These are phyloP conservation scores for Yarrowia sp. DNA, from an alignment of 805 yeast genomes.

Conservation along the genomic window DNA sequence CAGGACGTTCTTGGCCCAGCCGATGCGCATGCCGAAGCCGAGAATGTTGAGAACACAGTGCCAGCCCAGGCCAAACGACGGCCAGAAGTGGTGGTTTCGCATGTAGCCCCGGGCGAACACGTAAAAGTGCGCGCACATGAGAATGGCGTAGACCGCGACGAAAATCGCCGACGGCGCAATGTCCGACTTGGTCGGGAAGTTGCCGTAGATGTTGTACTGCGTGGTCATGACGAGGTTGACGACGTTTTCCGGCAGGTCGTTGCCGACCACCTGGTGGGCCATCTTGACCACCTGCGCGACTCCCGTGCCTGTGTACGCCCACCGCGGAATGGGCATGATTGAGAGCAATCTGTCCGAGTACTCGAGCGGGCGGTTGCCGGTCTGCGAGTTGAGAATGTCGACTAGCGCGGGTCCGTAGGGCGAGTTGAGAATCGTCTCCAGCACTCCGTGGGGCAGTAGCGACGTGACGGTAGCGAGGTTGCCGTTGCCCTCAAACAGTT, in stretches of 20 bases:
- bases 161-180: slow-evolving; percentile 61
- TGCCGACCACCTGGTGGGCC: slow-evolving; percentile 18
- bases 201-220: slow-evolving; percentile 52
- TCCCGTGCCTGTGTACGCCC: slow-evolving; percentile 23
- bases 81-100: slow-evolving; percentile 52
- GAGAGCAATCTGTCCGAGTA: slow-evolving; percentile 22
- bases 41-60: slow-evolving; percentile 54
- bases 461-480: slow-evolving; percentile 20
- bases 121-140: slow-evolving; percentile 47
- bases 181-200: slow-evolving; percentile 54
- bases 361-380: slow-evolving; percentile 17
- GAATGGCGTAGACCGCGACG: slow-evolving; percentile 50
- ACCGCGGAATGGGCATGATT: slow-evolving; percentile 11
- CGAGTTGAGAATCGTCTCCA: slow-evolving; percentile 17
- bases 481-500: slow-evolving; percentile 20
- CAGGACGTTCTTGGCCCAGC: slow-evolving; percentile 57
- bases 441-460: neutral
- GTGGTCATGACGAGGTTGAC: slow-evolving; percentile 24
- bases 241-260: neutral
- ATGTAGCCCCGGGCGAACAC: slow-evolving; percentile 41
- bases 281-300: slow-evolving; percentile 9
- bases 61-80: slow-evolving; percentile 52
- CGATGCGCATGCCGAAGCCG: slow-evolving; percentile 58
- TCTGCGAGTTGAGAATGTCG: slow-evolving; percentile 20
- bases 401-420: slow-evolving; percentile 5